These are phyloP conservation scores for Apiotrichum montevideense DNA, from an alignment of 1,284 basidiomycete species.

Conservation along the genomic window DNA sequence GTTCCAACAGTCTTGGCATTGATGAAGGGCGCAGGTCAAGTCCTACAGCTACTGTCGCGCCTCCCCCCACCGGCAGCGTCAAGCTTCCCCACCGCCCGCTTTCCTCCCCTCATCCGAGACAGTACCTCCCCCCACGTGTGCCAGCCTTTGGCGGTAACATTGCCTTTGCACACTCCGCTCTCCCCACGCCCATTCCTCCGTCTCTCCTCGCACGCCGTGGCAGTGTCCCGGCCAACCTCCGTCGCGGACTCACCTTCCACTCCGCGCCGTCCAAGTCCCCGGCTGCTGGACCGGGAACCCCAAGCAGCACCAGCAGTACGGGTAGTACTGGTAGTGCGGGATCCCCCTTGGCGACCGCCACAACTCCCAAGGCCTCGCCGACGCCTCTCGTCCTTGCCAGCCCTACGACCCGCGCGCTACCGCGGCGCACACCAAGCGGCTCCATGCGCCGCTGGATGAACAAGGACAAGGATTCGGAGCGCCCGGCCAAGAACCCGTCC, in stretches of 20 bases:
- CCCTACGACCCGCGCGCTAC: too few relatives aligned
- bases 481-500: too few relatives aligned
- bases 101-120: not conserved
- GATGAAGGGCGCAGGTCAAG: constrained; percentile 15
- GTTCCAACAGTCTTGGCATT: not conserved
- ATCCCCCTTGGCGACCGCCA: too few relatives aligned
- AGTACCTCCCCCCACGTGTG: constrained; percentile 6
- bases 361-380: too few relatives aligned
- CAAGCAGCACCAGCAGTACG: not conserved
- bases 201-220: constrained; percentile 25
- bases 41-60: not conserved
- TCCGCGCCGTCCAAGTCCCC: too few relatives aligned
- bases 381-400: too few relatives aligned
- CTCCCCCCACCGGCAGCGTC: constrained; percentile 5
- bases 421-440: too few relatives aligned
- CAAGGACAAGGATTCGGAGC: too few relatives aligned
- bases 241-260: not conserved
- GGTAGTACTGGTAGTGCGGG: not conserved
- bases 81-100: not conserved
- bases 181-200: constrained; percentile 26
- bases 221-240: constrained; percentile 1
- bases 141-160: constrained; percentile 2
- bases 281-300: not conserved
- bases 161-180: constrained; percentile 20
- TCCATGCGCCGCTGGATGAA: too few relatives aligned